These are phyloP conservation scores for Akanthomyces muscarius DNA, from an alignment of 2,329 filamentous ascomycete species.

Conservation along the genomic window DNA sequence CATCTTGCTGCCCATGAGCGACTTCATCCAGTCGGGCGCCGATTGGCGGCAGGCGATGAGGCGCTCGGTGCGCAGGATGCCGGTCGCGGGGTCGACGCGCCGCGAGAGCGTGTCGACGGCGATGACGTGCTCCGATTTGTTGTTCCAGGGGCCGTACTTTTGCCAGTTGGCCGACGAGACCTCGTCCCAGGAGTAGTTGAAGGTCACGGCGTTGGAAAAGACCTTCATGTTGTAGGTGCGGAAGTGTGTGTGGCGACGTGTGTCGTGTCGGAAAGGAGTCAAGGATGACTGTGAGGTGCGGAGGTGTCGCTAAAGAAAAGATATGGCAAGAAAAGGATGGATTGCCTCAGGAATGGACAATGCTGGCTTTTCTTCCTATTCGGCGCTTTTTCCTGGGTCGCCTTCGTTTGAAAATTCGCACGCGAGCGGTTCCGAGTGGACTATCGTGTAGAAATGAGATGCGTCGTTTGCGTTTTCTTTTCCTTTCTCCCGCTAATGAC, in stretches of 20 bases:
- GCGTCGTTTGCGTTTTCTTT: neutral
- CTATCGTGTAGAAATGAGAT: neutral
- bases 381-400: neutral
- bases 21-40: slow-evolving; percentile 75
- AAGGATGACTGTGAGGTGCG: neutral
- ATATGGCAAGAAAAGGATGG: neutral
- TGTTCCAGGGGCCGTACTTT: slow-evolving; percentile 99
- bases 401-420: neutral
- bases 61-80: slow-evolving; percentile 58
- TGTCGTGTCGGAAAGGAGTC: neutral
- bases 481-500: neutral
- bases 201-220: slow-evolving; percentile 84
- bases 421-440: neutral
- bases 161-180: slow-evolving; percentile 97
- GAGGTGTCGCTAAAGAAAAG: neutral
- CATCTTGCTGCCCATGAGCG: slow-evolving; percentile 67
- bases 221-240: slow-evolving; percentile 69
- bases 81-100: slow-evolving; percentile 50
- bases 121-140: slow-evolving; percentile 94
- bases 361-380: neutral
- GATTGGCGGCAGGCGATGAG: slow-evolving; percentile 59
- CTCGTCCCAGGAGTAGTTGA: slow-evolving; percentile 98
- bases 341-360: slow-evolving; percentile 8
- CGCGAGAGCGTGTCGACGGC: slow-evolving; percentile 91
- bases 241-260: slow-evolving; percentile 21